Conservation (phyloP, 2,329 filamentous ascomycete genomes). For the Fusarium phyllophilum region DNA sequence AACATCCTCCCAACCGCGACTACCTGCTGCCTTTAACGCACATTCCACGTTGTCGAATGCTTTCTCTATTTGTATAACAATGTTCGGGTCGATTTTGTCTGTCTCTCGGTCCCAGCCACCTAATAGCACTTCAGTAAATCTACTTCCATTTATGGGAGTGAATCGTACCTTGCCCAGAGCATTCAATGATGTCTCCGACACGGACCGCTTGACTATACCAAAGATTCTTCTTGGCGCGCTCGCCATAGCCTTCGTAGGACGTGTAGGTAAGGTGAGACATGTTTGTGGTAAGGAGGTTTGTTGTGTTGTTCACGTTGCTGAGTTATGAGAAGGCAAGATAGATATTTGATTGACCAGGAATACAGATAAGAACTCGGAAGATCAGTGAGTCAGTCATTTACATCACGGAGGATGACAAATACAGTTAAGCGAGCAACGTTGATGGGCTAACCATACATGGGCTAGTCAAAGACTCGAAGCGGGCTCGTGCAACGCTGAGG, state of each 20-base stretch:
- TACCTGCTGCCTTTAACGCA: neutral
- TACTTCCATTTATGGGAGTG: fast-evolving
- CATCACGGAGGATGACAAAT: neutral
- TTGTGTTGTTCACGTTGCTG: fast-evolving
- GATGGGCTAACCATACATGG: neutral
- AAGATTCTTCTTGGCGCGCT: neutral
- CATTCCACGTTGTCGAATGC: neutral
- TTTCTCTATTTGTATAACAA: neutral
- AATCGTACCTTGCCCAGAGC: neutral
- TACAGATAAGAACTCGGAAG: neutral
- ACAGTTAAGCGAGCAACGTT: fast-evolving
- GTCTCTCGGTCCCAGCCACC: neutral
- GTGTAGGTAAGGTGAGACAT: neutral
- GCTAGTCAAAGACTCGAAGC: neutral
- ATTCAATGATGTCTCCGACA: neutral
- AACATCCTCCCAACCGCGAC: neutral
- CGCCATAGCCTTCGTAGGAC: neutral
- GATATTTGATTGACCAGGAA: neutral
- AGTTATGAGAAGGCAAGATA: neutral
- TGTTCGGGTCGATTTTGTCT: neutral
- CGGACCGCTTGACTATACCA: neutral
- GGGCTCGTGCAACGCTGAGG: too few relatives aligned
- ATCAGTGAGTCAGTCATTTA: neutral
- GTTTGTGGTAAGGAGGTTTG: fast-evolving
- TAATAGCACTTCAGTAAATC: fast-evolving